Conservation (phyloP, 495 filamentous ascomycete species). For the Tuber melanosporum region DNA sequence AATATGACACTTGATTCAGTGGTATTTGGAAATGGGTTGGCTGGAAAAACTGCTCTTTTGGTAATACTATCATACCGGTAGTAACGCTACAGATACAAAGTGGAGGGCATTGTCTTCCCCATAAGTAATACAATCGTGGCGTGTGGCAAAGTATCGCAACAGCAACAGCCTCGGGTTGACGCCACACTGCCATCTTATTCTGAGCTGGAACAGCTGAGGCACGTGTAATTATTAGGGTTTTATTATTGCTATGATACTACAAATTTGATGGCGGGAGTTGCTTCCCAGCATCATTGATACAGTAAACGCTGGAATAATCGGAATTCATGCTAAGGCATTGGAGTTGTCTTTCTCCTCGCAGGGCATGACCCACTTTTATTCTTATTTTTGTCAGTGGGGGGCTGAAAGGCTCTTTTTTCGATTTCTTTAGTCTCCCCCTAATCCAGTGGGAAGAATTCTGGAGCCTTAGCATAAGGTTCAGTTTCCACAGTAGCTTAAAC, state of each 20-base stretch:
- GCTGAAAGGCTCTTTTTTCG: neutral
- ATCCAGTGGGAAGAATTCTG: neutral
- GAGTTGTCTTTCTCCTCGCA: neutral
- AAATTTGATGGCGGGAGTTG: neutral
- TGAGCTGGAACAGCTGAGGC: neutral
- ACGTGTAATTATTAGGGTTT: neutral
- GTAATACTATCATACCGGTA: neutral
- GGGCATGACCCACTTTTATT: neutral
- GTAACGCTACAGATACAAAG: neutral
- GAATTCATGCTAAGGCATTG: neutral
- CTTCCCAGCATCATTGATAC: neutral
- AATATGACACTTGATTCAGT: neutral
- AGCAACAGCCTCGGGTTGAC: neutral
- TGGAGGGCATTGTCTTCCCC: neutral
- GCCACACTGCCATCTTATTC: neutral
- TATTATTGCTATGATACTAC: neutral
- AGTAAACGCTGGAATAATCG: neutral
- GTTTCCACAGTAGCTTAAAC: neutral
- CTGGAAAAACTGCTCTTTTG: neutral
- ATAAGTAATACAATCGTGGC: neutral
- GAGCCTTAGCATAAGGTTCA: neutral
- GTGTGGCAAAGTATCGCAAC: neutral
- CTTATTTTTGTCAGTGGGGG: neutral
- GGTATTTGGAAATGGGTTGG: neutral
- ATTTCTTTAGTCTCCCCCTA: neutral